A percentile compares a stretch with the other conserved stretches of the same genome.
These are phyloP conservation scores for Cicer bijugum DNA, from an alignment of 306 rosid genomes.

Conservation along the genomic window DNA sequence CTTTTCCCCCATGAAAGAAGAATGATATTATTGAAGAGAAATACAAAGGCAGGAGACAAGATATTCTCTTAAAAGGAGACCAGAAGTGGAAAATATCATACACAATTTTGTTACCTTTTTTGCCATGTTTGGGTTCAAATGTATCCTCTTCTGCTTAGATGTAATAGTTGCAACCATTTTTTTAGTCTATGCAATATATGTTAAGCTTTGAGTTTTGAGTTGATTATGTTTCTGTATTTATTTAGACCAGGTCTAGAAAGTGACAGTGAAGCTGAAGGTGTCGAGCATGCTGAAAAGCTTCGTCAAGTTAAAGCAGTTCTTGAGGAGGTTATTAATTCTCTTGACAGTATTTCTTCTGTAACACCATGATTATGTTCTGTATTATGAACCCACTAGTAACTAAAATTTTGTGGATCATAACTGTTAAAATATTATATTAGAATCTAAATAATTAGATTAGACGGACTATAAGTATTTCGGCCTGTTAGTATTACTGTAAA, in stretches of 20 bases:
- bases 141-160: conserved; percentile 8
- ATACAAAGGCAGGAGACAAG: not conserved
- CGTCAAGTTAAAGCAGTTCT: conserved; percentile 99
- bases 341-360: conserved; percentile 40
- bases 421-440: too few species aligned
- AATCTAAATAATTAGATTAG: too few species aligned
- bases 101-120: not conserved
- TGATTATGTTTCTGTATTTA: conserved; percentile 41
- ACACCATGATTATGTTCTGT: conserved; percentile 34
- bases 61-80: not conserved
- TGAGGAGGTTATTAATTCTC: conserved; percentile 75
- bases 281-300: conserved; percentile 97
- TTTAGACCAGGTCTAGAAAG: conserved; percentile 84
- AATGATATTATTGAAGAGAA: not conserved
- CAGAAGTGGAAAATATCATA: not conserved
- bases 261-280: conserved; percentile 93
- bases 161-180: conserved; percentile 26
- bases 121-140: not conserved
- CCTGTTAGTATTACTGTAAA: too few species aligned
- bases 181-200: conserved; percentile 27
- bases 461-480: too few species aligned
- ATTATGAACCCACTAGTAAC: conserved; percentile 19
- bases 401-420: not conserved
- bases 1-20: conserved; percentile 1
- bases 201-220: conserved; percentile 36